phyloP scores from a whole-genome alignment of 2,329 filamentous ascomycete genomes.

The Westerdykella sp. region DNA sequence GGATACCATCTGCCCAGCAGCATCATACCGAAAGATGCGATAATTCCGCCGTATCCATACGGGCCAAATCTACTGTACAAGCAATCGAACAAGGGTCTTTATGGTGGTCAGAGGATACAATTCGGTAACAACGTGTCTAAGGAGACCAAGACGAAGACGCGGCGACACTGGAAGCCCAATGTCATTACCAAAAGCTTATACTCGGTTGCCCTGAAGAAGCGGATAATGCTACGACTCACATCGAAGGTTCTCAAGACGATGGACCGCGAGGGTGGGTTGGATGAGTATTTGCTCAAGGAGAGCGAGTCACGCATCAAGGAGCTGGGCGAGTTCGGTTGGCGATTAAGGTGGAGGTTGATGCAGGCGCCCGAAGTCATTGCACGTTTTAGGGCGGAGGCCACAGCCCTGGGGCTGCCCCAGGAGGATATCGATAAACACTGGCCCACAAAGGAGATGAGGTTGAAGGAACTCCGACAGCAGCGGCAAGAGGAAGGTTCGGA shows the following conservation, averaged over 20 bases:
- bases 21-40: conserved; percentile 23
- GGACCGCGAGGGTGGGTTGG: conserved; percentile 79
- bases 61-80: conserved; percentile 67
- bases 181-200: conserved; percentile 61
- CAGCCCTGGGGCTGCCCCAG: conserved; percentile 57
- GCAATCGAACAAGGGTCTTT: conserved; percentile 70
- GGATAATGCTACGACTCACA: conserved; percentile 63
- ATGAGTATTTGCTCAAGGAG: conserved; percentile 81
- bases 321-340: conserved; percentile 85
- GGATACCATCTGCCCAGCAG: conserved; percentile 33
- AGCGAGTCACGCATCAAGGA: conserved; percentile 75
- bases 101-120: conserved; percentile 63
- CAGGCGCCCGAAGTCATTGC: conserved; percentile 64
- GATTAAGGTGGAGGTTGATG: conserved; percentile 82
- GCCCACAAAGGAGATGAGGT: conserved; percentile 2
- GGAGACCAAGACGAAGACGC: conserved; percentile 63
- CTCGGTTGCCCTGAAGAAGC: conserved; percentile 55
- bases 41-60: conserved; percentile 59
- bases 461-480: too few relatives aligned
- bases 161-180: conserved; percentile 70
- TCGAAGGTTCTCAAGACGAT: conserved; percentile 60
- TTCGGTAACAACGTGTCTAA: conserved; percentile 73
- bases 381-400: conserved; percentile 60
- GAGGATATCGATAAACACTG: conserved; percentile 28
- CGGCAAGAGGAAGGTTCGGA: too few relatives aligned